phyloP scores from a whole-genome alignment of 192 early-diverging fungal genomes.

The Coemansia sp. region DNA sequence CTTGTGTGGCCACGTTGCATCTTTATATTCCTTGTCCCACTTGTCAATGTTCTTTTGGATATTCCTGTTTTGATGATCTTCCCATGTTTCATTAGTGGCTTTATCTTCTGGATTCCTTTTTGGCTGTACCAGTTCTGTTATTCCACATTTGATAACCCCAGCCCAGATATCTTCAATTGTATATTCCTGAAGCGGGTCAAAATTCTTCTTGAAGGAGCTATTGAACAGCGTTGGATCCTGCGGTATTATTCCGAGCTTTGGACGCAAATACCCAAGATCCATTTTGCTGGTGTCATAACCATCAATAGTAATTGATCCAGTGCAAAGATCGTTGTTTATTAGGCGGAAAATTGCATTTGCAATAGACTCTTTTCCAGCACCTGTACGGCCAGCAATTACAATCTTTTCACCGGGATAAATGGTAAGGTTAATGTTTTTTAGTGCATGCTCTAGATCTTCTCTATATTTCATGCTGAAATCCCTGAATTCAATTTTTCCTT shows the following conservation, averaged over 20 bases:
- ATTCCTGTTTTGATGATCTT: constrained; percentile 59
- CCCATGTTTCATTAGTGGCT: constrained; percentile 26
- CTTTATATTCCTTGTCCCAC: background rate
- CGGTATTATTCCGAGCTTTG: constrained; percentile 64
- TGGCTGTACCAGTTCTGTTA: background rate
- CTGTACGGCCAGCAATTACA: constrained; percentile 61
- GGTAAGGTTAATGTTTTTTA: constrained; percentile 33
- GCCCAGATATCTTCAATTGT: constrained; percentile 69
- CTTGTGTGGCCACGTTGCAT: constrained; percentile 5
- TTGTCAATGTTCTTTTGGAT: background rate
- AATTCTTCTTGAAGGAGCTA: constrained; percentile 71
- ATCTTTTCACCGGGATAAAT: constrained; percentile 57
- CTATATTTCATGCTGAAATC: constrained; percentile 63
- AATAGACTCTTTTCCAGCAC: constrained; percentile 77
- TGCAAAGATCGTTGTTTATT: constrained; percentile 36
- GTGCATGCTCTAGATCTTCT: constrained; percentile 34
- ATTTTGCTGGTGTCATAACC: constrained; percentile 65
- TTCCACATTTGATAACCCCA: constrained; percentile 48
- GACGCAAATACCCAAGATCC: constrained; percentile 55
- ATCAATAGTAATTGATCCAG: constrained; percentile 70
- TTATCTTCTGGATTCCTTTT: background rate
- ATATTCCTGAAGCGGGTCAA: constrained; percentile 76
- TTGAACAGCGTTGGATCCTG: constrained; percentile 65
- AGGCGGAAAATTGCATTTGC: constrained; percentile 72
- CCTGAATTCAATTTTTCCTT: constrained; percentile 61